Evolutionary conservation across 2,329 filamentous ascomycete genomes (phyloP), one percentile per base, ranked within the genome.

Genomic region (Colletotrichum tanaceti): DNA sequence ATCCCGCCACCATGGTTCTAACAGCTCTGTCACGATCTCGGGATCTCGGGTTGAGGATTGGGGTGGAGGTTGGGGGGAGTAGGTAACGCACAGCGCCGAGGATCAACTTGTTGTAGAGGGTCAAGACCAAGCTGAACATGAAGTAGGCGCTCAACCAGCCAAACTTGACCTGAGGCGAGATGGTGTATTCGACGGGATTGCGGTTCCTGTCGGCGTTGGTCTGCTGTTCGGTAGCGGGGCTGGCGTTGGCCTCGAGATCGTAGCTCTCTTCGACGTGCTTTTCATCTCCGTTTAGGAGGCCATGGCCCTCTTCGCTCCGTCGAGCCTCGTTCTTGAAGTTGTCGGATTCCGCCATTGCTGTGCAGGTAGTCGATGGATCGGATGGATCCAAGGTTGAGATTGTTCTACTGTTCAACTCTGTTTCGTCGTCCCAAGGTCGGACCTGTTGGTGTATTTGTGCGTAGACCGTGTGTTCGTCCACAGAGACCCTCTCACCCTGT

Each of bases 71-170:
- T 10, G 32, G 14, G 16, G 16, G 20, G 43, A 35, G 58, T 18
- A 50, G 18, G 20, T 16, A 41, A 78, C 80, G 73, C 75, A 84
- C 83, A 75, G 81, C 81, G 73, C 83, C 83, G 65, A 89, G 77
- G 24, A 89, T 84, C 38, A 86, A 79, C 76, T 89, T 89, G 79
- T 89, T 89, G 75, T 87, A 88, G 24, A 89, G 79, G 9, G 86
- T 89, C 63, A 89, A 77, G 65, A 79, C 72, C 24, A 82, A 74
- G 20, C 80, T 82, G 73, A 82, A 81, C 73, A 84, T 79, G 74
- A 87, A 87, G 75, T 87, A 87, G 64, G 82, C 79, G 35, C 81
- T 82, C 38, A 86, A 76, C 81, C 83, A 85, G 60, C 81, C 78
- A 71, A 85, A 83, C 75, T 85, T 85, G 75, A 82, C 79, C 41